Conservation (phyloP, 768 basidiomycete species). For the Lanmaoa rubissima region DNA sequence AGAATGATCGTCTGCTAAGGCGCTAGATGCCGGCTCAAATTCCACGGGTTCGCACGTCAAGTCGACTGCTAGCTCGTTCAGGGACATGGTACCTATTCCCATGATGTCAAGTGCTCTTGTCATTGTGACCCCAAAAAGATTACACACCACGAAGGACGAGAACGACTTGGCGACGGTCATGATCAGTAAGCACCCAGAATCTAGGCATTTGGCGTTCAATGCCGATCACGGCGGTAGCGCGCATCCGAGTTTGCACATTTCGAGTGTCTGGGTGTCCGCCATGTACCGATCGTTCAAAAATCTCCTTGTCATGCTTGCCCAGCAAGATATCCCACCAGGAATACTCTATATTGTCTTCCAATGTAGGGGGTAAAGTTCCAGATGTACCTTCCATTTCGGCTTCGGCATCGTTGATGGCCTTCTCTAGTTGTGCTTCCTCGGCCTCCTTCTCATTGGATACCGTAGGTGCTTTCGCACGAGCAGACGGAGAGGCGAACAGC, state of each 20-base stretch:
- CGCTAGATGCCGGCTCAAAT: slow-evolving; percentile 54
- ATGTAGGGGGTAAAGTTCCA: slow-evolving; percentile 30
- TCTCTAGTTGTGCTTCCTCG: slow-evolving; percentile 62
- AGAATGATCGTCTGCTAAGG: slow-evolving; percentile 25
- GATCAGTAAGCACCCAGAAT: slow-evolving; percentile 85
- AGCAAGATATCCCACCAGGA: slow-evolving; percentile 85
- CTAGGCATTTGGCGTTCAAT: slow-evolving; percentile 72
- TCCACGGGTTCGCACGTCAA: slow-evolving; percentile 75
- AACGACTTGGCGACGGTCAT: slow-evolving; percentile 69
- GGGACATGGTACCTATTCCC: slow-evolving; percentile 69
- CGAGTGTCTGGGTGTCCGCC: slow-evolving; percentile 15
- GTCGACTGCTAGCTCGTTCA: slow-evolving; percentile 86
- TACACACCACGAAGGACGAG: slow-evolving; percentile 64
- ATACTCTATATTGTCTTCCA: slow-evolving; percentile 39
- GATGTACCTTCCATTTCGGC: slow-evolving; percentile 48
- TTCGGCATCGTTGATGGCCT: slow-evolving; percentile 70
- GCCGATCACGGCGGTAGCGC: slow-evolving; percentile 61
- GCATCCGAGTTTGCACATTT: slow-evolving; percentile 39
- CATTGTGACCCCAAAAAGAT: neutral
- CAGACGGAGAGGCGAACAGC: slow-evolving; percentile 25
- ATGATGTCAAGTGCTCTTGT: slow-evolving; percentile 1
- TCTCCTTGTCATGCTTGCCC: slow-evolving; percentile 80
- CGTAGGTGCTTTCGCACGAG: slow-evolving; percentile 26
- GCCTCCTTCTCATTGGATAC: slow-evolving; percentile 41
- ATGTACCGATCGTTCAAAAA: slow-evolving; percentile 64